A percentile compares a stretch with the other conserved stretches of the same genome.
phyloP scores from a whole-genome alignment of 129 eudicot species.

The Pulicaria dysenterica region DNA sequence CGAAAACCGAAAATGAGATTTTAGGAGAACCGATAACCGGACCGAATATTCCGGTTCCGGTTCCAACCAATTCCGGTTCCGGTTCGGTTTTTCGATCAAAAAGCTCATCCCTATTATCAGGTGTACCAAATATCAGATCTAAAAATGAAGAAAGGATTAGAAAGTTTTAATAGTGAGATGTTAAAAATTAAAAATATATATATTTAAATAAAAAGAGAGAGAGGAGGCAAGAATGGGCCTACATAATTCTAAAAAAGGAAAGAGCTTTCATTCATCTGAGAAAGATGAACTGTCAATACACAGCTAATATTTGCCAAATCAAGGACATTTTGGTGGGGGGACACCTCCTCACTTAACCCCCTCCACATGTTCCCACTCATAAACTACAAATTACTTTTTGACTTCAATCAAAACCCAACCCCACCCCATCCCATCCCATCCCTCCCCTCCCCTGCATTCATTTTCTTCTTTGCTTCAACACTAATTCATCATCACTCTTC shows the following conservation, averaged over 20 bases:
- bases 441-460: background rate
- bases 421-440: background rate
- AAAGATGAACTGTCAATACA: constrained; percentile 42
- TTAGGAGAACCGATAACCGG: too few relatives aligned
- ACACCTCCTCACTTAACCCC: constrained; percentile 31
- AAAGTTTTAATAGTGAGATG: background rate
- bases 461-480: constrained; percentile 22
- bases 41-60: too few relatives aligned
- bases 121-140: background rate
- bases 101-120: too few relatives aligned
- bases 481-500: constrained; percentile 4
- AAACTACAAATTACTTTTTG: constrained; percentile 37
- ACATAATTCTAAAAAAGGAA: constrained; percentile 27
- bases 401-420: constrained; percentile 32
- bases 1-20: too few relatives aligned
- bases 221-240: constrained; percentile 29
- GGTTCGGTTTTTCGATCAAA: too few relatives aligned
- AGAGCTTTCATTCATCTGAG: constrained; percentile 26
- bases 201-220: background rate
- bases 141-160: background rate
- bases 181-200: background rate
- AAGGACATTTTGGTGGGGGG: constrained; percentile 36
- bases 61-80: too few relatives aligned
- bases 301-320: constrained; percentile 33
- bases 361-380: constrained; percentile 41